Evolutionary conservation across 2,329 filamentous ascomycete species (phyloP).

Genomic region (Cladobotryum protrusum): DNA sequence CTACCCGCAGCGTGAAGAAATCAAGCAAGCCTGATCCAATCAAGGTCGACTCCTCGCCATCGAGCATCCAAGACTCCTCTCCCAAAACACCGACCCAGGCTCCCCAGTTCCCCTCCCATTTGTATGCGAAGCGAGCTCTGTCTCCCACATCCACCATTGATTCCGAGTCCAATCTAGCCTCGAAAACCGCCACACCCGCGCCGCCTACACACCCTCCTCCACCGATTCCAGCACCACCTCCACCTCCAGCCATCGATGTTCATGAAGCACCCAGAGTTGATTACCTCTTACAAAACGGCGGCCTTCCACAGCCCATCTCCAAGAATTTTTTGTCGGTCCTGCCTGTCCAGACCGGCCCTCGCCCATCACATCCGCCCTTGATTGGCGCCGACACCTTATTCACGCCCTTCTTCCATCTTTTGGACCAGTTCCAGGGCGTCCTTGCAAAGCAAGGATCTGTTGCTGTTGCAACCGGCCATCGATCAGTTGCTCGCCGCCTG

Average conservation of each 20-base stretch:
- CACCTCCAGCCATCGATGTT: constrained; percentile 66
- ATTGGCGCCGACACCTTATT: constrained; percentile 69
- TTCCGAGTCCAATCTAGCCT: constrained; percentile 22
- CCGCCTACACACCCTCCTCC: constrained; percentile 32
- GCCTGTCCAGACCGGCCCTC: constrained; percentile 49
- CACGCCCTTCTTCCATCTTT: constrained; percentile 70
- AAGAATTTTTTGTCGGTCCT: constrained; percentile 65
- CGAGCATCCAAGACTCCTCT: constrained; percentile 49
- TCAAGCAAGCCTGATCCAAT: constrained; percentile 30
- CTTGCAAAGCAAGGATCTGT: constrained; percentile 79
- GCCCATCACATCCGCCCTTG: constrained; percentile 58
- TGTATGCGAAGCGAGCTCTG: constrained; percentile 35
- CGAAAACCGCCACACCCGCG: constrained; percentile 35
- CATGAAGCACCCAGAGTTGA: constrained; percentile 77
- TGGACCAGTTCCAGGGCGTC: constrained; percentile 82
- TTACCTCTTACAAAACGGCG: constrained; percentile 85
- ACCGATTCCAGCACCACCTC: constrained; percentile 57
- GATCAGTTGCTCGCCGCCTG: constrained; percentile 83
- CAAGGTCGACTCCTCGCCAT: constrained; percentile 41
- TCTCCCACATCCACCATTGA: constrained; percentile 33
- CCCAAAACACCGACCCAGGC: constrained; percentile 55
- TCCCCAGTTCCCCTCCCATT: constrained; percentile 42
- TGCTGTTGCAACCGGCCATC: constrained; percentile 90
- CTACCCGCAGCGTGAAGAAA: constrained; percentile 25
- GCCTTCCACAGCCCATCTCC: constrained; percentile 64